These are phyloP conservation scores for Leucaena leucocephala DNA, from an alignment of 306 rosid species.

Conservation along the genomic window DNA sequence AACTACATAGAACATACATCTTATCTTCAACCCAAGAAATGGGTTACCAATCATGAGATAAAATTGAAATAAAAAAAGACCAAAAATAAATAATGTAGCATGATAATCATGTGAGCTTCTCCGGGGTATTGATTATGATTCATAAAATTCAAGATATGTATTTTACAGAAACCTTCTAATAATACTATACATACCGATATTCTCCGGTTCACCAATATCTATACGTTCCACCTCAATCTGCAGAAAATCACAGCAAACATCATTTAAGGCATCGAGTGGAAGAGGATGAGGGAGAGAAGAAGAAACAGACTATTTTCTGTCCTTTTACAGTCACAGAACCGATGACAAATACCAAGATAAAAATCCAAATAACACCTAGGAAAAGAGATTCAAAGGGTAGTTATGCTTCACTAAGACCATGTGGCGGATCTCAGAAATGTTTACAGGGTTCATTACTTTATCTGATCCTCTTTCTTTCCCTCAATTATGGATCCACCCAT, in stretches of 20 bases:
- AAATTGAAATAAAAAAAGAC: neutral
- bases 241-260: constrained; percentile 25
- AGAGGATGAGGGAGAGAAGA: neutral
- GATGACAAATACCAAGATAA: constrained; percentile 1
- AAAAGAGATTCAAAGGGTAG: constrained; percentile 21
- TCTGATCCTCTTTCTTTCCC: constrained; percentile 29
- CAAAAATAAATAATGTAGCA: neutral
- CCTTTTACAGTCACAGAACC: constrained; percentile 21
- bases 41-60: neutral
- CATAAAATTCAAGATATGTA: neutral
- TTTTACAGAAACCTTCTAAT: constrained; percentile 27
- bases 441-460: constrained; percentile 1
- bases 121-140: neutral
- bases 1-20: constrained; percentile 24
- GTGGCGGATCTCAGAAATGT: neutral
- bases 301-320: constrained; percentile 15
- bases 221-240: constrained; percentile 95
- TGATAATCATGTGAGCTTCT: neutral
- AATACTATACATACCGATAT: constrained; percentile 55
- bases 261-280: constrained; percentile 8
- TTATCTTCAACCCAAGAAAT: constrained; percentile 1
- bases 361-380: constrained; percentile 11
- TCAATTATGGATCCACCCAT: constrained; percentile 23
- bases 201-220: constrained; percentile 74
- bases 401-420: constrained; percentile 18